Conservation (phyloP, 176 grass and related monocot species). For the Bromus sterilis region DNA sequence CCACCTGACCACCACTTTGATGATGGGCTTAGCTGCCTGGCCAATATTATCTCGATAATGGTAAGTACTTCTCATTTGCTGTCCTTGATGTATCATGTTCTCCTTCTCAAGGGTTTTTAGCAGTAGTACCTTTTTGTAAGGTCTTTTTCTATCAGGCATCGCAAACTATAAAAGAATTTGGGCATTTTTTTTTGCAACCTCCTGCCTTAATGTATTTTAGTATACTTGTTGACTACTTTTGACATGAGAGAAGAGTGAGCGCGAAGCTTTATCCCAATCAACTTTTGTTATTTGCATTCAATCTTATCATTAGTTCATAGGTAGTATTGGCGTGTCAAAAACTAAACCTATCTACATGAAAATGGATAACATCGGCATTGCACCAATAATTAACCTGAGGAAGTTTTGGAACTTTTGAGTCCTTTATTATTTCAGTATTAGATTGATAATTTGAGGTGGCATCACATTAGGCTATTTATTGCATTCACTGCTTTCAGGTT, state of each 20-base stretch:
- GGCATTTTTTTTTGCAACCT: background rate
- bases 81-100: background rate
- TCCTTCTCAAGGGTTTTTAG: background rate
- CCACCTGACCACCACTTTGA: conserved; percentile 18
- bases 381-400: background rate
- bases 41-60: conserved; percentile 48
- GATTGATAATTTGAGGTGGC: background rate
- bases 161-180: background rate
- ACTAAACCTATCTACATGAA: background rate
- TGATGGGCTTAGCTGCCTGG: conserved; percentile 43
- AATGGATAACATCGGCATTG: background rate
- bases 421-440: background rate
- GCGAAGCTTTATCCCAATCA: background rate
- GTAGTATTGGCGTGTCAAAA: background rate
- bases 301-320: background rate
- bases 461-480: background rate
- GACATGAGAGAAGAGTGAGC: background rate
- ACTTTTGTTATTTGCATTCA: background rate
- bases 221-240: background rate
- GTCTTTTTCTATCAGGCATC: background rate
- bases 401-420: background rate
- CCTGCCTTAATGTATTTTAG: background rate
- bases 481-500: background rate
- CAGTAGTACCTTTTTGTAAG: background rate
- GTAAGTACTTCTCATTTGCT: conserved; percentile 38